A percentile compares a stretch with the other conserved stretches of the same genome.
These are phyloP conservation scores for Aspergillus vadensis DNA, from an alignment of 2,329 filamentous ascomycete species.

Conservation along the genomic window DNA sequence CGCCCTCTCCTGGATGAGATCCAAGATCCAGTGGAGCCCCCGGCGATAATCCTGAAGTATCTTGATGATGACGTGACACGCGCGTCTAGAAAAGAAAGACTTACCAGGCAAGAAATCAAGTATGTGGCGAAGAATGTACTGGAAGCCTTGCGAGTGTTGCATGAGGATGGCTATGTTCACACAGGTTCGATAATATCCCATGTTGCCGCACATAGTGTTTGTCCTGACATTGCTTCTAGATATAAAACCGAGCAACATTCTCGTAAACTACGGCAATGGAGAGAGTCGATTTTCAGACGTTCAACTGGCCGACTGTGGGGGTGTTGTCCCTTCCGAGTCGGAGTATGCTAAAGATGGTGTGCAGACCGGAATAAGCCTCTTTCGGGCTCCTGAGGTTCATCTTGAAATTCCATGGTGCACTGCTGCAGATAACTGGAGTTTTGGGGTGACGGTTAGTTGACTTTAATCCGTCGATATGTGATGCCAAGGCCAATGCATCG, in stretches of 20 bases:
- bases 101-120: no score
- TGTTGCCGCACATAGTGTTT: no score
- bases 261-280: constrained; percentile 23
- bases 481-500: neutral
- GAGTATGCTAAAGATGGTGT: constrained; percentile 19
- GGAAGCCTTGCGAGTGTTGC: no score
- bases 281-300: constrained; percentile 23
- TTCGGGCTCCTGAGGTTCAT: constrained; percentile 28
- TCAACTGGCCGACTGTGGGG: constrained; percentile 27
- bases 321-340: constrained; percentile 19
- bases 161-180: no score
- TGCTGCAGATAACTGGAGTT: constrained; percentile 32
- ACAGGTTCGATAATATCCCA: no score
- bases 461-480: neutral
- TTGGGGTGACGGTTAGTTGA: constrained; percentile 24
- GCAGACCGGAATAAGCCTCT: constrained; percentile 25
- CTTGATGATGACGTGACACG: no score
- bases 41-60: no score
- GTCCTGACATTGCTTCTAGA: constrained; percentile 16
- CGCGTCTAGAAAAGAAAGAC: no score
- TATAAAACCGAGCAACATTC: constrained; percentile 27
- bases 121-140: no score
- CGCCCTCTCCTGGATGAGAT: no score
- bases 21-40: no score
- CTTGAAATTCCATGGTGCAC: constrained; percentile 27